Evolutionary conservation across 257 asterid species (phyloP).

Genomic region (Solanum corneliomulleri): DNA sequence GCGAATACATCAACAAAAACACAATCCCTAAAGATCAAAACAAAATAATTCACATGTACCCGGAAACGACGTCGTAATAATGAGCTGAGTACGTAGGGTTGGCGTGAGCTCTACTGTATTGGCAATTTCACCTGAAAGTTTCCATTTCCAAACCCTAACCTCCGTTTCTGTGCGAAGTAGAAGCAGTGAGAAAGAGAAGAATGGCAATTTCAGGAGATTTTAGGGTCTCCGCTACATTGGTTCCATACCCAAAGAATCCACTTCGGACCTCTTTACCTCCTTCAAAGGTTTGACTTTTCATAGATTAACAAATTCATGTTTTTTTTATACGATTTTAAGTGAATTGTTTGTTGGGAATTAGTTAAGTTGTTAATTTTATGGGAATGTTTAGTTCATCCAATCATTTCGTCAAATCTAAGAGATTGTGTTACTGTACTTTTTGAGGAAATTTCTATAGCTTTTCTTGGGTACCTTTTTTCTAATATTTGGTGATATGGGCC

Average conservation of each 20-base stretch:
- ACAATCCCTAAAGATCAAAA: not conserved
- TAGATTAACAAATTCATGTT: not conserved
- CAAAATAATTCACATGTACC: not conserved
- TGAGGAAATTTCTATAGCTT: not conserved
- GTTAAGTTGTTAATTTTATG: too few relatives aligned
- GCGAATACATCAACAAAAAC: not conserved
- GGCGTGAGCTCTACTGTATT: not conserved
- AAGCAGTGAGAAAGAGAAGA: not conserved
- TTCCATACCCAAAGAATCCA: conserved; percentile 44
- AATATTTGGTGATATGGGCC: not conserved
- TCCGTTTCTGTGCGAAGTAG: not conserved
- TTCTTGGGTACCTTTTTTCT: not conserved
- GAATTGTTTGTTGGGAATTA: too few relatives aligned
- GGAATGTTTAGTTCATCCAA: too few relatives aligned
- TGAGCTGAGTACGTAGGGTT: not conserved
- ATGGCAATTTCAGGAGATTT: conserved; percentile 63
- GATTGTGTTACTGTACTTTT: not conserved
- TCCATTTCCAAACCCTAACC: not conserved
- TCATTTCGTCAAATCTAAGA: too few relatives aligned
- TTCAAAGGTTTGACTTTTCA: conserved; percentile 45
- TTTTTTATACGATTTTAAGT: not conserved
- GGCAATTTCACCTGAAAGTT: not conserved
- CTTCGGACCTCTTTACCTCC: conserved; percentile 39
- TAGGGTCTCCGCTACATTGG: conserved; percentile 61
- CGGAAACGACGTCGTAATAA: not conserved